Evolutionary conservation across 331 rosid species (phyloP).

Genomic region (Cucumis variabilis): DNA sequence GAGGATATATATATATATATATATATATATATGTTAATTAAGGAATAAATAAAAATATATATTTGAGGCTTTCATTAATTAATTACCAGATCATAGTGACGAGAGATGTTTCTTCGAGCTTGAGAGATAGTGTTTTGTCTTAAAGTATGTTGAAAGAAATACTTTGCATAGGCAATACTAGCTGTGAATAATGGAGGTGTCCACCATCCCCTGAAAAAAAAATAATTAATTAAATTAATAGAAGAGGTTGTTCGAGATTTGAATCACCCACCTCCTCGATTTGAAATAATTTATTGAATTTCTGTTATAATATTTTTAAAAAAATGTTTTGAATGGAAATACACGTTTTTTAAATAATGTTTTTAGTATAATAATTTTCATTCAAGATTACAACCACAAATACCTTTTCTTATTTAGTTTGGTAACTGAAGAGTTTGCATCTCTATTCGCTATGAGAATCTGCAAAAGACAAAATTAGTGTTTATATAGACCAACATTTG

Average conservation of each 20-base stretch:
- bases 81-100: conserved; percentile 84
- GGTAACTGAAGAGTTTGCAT: conserved; percentile 55
- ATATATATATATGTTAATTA: too few species aligned
- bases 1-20: too few species aligned
- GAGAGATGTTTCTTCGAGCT: conserved; percentile 87
- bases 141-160: conserved; percentile 68
- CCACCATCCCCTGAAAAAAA: conserved; percentile 84
- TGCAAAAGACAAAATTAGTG: conserved; percentile 33
- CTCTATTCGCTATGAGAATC: conserved; percentile 89
- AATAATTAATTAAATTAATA: background rate
- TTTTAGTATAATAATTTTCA: too few species aligned
- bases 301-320: too few species aligned
- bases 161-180: conserved; percentile 76
- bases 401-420: conserved; percentile 66
- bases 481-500: too few species aligned
- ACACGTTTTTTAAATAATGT: too few species aligned
- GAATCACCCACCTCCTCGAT: too few species aligned
- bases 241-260: too few species aligned
- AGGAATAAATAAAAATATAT: too few species aligned
- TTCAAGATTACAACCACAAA: too few species aligned
- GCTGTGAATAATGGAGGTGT: conserved; percentile 77
- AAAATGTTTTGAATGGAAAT: too few species aligned
- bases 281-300: too few species aligned
- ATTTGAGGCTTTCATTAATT: background rate
- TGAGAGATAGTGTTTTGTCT: conserved; percentile 87